phyloP scores from a whole-genome alignment of 208 protist species.

The Leishmania lainsoni region DNA sequence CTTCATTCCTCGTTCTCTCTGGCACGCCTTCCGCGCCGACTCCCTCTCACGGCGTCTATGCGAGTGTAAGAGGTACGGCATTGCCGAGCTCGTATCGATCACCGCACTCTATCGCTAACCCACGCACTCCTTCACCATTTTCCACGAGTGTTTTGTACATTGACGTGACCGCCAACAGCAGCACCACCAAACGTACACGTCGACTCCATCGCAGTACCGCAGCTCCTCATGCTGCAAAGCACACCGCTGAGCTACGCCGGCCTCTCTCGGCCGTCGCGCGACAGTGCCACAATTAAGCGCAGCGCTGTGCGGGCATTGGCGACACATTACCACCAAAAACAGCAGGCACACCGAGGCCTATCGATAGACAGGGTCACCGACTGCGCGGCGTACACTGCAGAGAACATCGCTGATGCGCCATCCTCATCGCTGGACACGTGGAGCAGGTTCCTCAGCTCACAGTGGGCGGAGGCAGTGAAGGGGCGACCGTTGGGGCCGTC shows the following conservation, averaged over 20 bases:
- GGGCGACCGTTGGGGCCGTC: background rate
- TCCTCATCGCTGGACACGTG: slow-evolving; percentile 45
- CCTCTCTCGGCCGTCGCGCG: slow-evolving; percentile 20
- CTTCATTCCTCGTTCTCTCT: background rate
- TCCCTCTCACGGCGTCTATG: background rate
- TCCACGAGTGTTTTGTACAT: background rate
- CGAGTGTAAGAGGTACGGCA: background rate
- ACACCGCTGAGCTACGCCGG: slow-evolving; percentile 19
- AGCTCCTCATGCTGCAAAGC: background rate
- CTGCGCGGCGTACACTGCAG: background rate
- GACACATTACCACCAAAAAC: slow-evolving; percentile 1
- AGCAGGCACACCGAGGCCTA: background rate
- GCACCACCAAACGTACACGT: background rate
- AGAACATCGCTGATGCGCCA: background rate
- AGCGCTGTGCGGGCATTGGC: slow-evolving; percentile 23
- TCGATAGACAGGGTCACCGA: background rate
- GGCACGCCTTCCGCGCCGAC: background rate
- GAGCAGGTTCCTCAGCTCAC: slow-evolving; percentile 31
- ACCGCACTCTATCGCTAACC: background rate
- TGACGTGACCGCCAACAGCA: background rate
- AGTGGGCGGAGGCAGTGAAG: slow-evolving; percentile 28
- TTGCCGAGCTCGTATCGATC: background rate
- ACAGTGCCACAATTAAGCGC: slow-evolving; percentile 34
- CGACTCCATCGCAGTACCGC: background rate
- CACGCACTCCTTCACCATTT: background rate